Percentiles rank a stretch among this genome's conserved stretches.
Conservation (phyloP, 2,329 filamentous ascomycete genomes). For the Thielaviopsis euricoi region DNA sequence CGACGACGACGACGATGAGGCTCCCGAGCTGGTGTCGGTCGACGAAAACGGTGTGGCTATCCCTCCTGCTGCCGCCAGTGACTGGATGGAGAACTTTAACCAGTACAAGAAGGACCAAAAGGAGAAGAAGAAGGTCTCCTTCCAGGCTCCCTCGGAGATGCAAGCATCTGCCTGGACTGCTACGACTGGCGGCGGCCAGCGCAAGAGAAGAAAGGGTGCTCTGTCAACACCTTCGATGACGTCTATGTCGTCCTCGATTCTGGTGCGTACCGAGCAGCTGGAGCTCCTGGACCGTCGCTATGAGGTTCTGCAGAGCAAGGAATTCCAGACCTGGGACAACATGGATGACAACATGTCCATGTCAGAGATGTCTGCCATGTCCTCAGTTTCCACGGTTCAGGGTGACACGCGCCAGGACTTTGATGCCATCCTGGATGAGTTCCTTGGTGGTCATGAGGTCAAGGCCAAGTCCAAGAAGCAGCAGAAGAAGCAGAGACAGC, state of each 20-base stretch:
- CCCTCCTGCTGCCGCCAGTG: slow-evolving; percentile 46
- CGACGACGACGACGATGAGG: slow-evolving; percentile 19
- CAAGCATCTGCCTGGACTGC: slow-evolving; percentile 58
- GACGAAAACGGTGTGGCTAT: slow-evolving; percentile 23
- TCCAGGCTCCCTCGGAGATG: slow-evolving; percentile 40
- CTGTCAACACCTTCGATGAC: slow-evolving; percentile 75
- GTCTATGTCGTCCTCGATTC: slow-evolving; percentile 79
- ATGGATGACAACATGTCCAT: slow-evolving; percentile 31
- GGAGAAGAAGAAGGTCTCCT: slow-evolving; percentile 21
- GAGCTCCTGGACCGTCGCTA: slow-evolving; percentile 78
- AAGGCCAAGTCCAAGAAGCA: slow-evolving; percentile 50
- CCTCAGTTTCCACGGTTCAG: slow-evolving; percentile 47
- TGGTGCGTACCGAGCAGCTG: slow-evolving; percentile 76
- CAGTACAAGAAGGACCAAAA: slow-evolving; percentile 80
- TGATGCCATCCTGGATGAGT: slow-evolving; percentile 82
- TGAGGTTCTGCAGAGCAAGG: slow-evolving; percentile 65
- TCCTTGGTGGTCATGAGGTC: slow-evolving; percentile 42
- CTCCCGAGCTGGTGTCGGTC: slow-evolving; percentile 31
- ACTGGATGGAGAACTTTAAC: slow-evolving; percentile 85
- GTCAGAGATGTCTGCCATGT: slow-evolving; percentile 42
- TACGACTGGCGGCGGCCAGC: slow-evolving; percentile 61
- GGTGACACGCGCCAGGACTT: slow-evolving; percentile 64
- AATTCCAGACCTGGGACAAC: slow-evolving; percentile 33
- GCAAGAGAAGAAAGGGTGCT: slow-evolving; percentile 91
- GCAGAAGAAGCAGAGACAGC: slow-evolving; percentile 66